Conservation (phyloP, 129 eudicot genomes). For the Centaurea solstitialis region DNA sequence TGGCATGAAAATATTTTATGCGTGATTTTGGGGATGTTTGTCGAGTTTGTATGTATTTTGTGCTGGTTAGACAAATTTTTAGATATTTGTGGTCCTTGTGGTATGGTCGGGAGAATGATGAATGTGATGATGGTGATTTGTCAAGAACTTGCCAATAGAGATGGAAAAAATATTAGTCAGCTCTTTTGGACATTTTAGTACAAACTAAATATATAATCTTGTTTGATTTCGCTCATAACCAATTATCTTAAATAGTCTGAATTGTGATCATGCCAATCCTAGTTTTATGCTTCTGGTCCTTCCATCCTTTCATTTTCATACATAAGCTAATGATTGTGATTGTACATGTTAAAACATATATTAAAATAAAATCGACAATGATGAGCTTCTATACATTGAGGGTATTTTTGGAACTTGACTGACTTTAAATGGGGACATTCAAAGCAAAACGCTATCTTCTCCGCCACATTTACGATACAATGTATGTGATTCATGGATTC, state of each 20-base stretch:
- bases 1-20: not conserved
- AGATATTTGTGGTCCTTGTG: not conserved
- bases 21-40: not conserved
- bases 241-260: not conserved
- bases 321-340: not conserved
- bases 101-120: not conserved
- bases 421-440: conserved; percentile 2
- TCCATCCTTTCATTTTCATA: not conserved
- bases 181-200: not conserved
- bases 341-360: not conserved
- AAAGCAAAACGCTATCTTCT: not conserved
- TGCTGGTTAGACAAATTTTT: not conserved
- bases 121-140: not conserved
- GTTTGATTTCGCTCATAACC: not conserved
- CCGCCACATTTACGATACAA: not conserved
- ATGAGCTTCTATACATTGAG: not conserved
- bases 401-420: not conserved
- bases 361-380: not conserved
- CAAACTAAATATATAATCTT: not conserved
- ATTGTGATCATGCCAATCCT: not conserved
- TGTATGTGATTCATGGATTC: not conserved
- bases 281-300: not conserved
- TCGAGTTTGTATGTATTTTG: not conserved
- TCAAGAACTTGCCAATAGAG: not conserved
- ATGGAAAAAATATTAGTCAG: not conserved